Evolutionary conservation across 2,329 filamentous ascomycete genomes (phyloP).

Genomic region (Aspergillus sp.): DNA sequence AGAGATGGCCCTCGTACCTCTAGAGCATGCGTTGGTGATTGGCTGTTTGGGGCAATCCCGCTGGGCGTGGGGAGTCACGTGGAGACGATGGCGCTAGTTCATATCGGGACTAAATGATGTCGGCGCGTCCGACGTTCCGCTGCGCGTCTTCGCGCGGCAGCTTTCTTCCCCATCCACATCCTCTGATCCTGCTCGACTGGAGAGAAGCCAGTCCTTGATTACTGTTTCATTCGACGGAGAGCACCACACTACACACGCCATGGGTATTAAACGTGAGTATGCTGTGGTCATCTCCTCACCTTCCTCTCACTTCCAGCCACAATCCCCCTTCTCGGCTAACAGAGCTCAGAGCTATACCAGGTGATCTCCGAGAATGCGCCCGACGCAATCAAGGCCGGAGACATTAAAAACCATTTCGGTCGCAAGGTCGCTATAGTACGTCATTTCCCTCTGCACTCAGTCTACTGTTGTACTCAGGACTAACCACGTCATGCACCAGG

Average conservation of each 20-base stretch:
- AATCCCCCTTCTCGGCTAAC: too few species aligned
- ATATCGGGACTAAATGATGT: constrained; percentile 17
- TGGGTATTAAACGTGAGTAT: constrained; percentile 52
- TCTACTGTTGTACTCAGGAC: constrained; percentile 1
- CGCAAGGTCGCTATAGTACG: constrained; percentile 95
- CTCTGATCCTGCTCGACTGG: not conserved
- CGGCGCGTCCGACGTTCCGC: constrained; percentile 15
- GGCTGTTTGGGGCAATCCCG: too few species aligned
- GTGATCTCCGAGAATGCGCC: constrained; percentile 91
- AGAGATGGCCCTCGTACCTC: too few species aligned
- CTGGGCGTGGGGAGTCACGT: too few species aligned
- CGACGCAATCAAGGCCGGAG: constrained; percentile 91
- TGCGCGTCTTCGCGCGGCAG: constrained; percentile 14
- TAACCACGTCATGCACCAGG: constrained; percentile 39
- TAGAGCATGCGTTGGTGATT: too few species aligned
- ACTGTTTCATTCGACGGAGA: not conserved
- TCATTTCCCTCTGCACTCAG: constrained; percentile 15
- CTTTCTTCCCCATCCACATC: too few species aligned
- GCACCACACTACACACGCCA: constrained; percentile 22
- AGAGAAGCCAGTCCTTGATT: not conserved
- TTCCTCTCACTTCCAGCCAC: too few species aligned
- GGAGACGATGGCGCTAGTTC: constrained; percentile 9
- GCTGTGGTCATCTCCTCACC: too few species aligned
- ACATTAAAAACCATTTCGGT: constrained; percentile 98
- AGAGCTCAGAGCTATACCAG: constrained; percentile 61